Evolutionary conservation across 2,329 filamentous ascomycete genomes (phyloP).

Genomic region (Neopestalotiopsis sp.): DNA sequence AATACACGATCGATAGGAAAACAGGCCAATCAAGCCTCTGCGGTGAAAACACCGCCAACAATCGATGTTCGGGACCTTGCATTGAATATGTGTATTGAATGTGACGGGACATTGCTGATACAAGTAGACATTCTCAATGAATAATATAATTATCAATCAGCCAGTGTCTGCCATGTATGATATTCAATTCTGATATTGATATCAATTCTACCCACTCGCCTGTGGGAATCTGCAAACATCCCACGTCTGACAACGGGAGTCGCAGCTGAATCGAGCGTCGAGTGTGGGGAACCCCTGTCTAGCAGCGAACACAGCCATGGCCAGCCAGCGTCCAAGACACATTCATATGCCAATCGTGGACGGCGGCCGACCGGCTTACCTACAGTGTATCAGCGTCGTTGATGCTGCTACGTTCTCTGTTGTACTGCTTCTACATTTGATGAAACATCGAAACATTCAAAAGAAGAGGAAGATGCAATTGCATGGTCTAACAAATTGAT

Average conservation of each 20-base stretch:
- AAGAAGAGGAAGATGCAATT: not conserved
- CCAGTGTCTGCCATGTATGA: not conserved
- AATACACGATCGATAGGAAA: too few species aligned
- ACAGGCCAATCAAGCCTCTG: too few species aligned
- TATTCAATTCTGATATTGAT: not conserved
- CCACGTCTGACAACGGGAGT: not conserved
- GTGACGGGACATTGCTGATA: too few species aligned
- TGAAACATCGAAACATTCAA: too few species aligned
- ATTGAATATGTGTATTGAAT: too few species aligned
- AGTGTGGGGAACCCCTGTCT: conserved; percentile 18
- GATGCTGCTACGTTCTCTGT: too few species aligned
- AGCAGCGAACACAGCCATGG: not conserved
- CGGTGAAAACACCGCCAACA: too few species aligned
- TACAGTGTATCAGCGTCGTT: not conserved
- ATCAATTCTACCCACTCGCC: not conserved
- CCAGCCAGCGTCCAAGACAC: not conserved
- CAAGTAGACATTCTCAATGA: too few species aligned
- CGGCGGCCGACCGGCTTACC: not conserved
- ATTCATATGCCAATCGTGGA: not conserved
- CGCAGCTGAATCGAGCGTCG: conserved; percentile 12
- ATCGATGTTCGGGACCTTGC: too few species aligned
- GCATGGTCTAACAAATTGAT: not conserved
- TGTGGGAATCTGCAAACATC: conserved; percentile 7
- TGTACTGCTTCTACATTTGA: too few species aligned
- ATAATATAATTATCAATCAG: too few species aligned